Conservation (phyloP, 805 yeast species). For the Kodamaea lidongshanica region DNA sequence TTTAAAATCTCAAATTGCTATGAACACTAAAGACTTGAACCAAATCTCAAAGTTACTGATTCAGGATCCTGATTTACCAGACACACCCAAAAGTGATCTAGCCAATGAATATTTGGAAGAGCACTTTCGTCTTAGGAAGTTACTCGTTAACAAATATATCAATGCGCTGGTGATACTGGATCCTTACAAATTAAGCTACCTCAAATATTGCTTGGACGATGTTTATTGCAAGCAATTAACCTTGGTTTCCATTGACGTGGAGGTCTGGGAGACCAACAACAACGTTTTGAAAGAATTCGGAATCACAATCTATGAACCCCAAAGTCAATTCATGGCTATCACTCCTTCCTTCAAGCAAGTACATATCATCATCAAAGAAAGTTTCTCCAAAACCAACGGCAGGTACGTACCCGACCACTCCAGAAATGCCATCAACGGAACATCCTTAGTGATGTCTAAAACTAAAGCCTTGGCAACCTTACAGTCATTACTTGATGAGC, state of each 20-base stretch:
- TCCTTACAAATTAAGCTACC: conserved; percentile 2
- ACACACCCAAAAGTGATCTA: too few relatives aligned
- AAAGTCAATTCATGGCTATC: conserved; percentile 32
- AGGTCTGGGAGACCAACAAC: conserved; percentile 46
- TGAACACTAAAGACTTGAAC: too few relatives aligned
- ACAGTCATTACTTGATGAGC: conserved; percentile 39
- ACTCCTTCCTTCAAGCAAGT: conserved; percentile 36
- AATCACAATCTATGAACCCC: conserved; percentile 50
- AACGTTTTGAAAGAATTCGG: conserved; percentile 51
- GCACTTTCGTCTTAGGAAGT: too few relatives aligned
- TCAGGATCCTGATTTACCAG: too few relatives aligned
- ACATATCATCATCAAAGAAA: conserved; percentile 43
- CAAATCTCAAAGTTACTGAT: too few relatives aligned
- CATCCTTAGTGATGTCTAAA: conserved; percentile 37
- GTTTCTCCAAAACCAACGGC: conserved; percentile 41
- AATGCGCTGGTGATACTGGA: too few relatives aligned
- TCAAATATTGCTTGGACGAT: conserved; percentile 13
- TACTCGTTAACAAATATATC: too few relatives aligned
- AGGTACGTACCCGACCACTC: conserved; percentile 50
- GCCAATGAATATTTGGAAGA: too few relatives aligned
- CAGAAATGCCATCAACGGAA: conserved; percentile 45
- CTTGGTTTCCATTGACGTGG: conserved; percentile 49
- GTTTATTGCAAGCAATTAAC: conserved; percentile 14
- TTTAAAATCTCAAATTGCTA: too few relatives aligned
- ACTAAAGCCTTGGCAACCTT: conserved; percentile 32